A percentile compares a stretch with the other conserved stretches of the same genome.
phyloP scores from a whole-genome alignment of 805 yeast species.

The Wickerhamiella sorbophila region DNA sequence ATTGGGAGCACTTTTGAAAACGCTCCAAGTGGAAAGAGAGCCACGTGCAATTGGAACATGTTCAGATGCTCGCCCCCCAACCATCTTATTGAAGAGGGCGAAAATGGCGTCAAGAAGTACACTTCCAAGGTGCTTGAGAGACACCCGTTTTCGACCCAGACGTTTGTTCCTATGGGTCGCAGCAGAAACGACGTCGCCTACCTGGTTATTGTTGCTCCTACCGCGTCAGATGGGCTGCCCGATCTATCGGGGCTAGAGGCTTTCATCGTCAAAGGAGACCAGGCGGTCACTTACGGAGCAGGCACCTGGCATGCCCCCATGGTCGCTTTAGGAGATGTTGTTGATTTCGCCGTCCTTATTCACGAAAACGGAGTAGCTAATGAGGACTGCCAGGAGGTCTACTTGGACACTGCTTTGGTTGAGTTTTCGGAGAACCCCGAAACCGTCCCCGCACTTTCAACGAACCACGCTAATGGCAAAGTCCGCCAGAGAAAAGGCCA shows the following conservation, averaged over 20 bases:
- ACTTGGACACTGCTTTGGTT: slow-evolving; percentile 36
- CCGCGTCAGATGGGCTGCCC: slow-evolving; percentile 35
- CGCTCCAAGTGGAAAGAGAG: slow-evolving; percentile 34
- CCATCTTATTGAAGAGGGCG: slow-evolving; percentile 33
- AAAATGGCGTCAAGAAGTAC: slow-evolving; percentile 25
- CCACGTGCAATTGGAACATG: slow-evolving; percentile 64
- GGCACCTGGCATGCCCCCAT: slow-evolving; percentile 95
- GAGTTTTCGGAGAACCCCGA: slow-evolving; percentile 8
- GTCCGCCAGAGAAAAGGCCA: slow-evolving; percentile 52
- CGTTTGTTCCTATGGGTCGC: slow-evolving; percentile 83
- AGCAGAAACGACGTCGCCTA: slow-evolving; percentile 36
- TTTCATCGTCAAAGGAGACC: slow-evolving; percentile 65
- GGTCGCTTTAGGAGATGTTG: slow-evolving; percentile 55
- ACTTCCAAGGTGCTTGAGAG: slow-evolving; percentile 63
- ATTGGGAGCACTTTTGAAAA: slow-evolving; percentile 37
- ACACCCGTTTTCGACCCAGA: slow-evolving; percentile 80
- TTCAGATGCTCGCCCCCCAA: slow-evolving; percentile 68
- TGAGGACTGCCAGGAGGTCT: slow-evolving; percentile 74
- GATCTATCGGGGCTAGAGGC: slow-evolving; percentile 46
- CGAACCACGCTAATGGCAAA: slow-evolving; percentile 8
- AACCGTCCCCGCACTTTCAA: background rate
- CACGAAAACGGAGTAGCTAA: slow-evolving; percentile 68
- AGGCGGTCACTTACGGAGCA: slow-evolving; percentile 74
- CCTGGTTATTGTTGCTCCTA: slow-evolving; percentile 63
- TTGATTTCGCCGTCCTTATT: slow-evolving; percentile 80